These are phyloP conservation scores for Blastobotrys petasosporus DNA, from an alignment of 1,139 yeast genomes.

Conservation along the genomic window DNA sequence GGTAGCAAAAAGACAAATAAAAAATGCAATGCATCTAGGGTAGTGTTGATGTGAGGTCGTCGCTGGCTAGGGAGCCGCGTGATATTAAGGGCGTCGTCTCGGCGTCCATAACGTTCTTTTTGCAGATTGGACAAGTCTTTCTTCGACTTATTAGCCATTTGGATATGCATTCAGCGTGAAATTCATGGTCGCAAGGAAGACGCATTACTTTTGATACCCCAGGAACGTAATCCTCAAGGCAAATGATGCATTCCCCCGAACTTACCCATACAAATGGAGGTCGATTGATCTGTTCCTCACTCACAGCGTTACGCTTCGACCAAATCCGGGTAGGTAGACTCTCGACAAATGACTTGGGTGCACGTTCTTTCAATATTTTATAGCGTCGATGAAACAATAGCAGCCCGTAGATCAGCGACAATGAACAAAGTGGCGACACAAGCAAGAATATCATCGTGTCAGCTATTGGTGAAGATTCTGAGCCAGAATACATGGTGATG, in stretches of 20 bases:
- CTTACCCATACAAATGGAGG: slow-evolving; percentile 29
- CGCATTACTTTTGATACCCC: slow-evolving; percentile 34
- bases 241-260: slow-evolving; percentile 38
- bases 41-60: too few species aligned
- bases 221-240: slow-evolving; percentile 37
- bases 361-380: slow-evolving; percentile 33
- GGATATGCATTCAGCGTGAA: slow-evolving; percentile 38
- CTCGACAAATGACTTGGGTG: slow-evolving; percentile 35
- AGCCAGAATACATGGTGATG: slow-evolving; percentile 31
- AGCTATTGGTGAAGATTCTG: slow-evolving; percentile 30
- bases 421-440: slow-evolving; percentile 38
- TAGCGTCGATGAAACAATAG: slow-evolving; percentile 35
- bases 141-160: slow-evolving; percentile 37
- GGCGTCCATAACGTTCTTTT: slow-evolving; percentile 19
- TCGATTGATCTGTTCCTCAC: background rate
- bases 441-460: slow-evolving; percentile 36
- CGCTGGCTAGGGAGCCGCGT: background rate
- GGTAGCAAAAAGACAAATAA: background rate
- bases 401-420: slow-evolving; percentile 35
- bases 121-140: slow-evolving; percentile 24
- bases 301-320: slow-evolving; percentile 16
- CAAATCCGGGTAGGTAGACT: slow-evolving; percentile 36
- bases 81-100: slow-evolving; percentile 19
- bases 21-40: background rate
- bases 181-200: slow-evolving; percentile 42